Evolutionary conservation across 2,329 filamentous ascomycete genomes (phyloP), one percentile per base, ranked within the genome.

Genomic region (Periconia macrospinosa): DNA sequence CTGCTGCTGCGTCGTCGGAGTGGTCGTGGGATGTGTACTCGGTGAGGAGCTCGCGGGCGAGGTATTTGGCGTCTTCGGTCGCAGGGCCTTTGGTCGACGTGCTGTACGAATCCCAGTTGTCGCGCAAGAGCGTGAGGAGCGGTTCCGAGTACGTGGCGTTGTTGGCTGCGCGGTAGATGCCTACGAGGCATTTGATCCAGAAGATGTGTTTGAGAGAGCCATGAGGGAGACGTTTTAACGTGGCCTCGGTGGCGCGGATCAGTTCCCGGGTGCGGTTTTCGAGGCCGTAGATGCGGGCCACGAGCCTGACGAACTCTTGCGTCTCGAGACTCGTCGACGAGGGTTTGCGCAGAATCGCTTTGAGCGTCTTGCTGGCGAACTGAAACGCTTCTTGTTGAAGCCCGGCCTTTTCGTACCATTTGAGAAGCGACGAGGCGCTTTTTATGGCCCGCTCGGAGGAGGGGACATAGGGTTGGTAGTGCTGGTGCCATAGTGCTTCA

Each of bases 61-160:
- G 49, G 41, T 53, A 23, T 30, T 45, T 27, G 15, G 46, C 9
- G n/a, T 30, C 30, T 14, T 49, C 47, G 23, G 19, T 45, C 2
- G 15, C 44, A 2, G 47, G 51, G 6, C 46, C 46, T 6, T 3
- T 6, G 41, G 18, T 18, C 33, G n/a, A n/a, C n/a, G 6, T 44
- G 19, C 27, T 44, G 47, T 49, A 53, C 2, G 11, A 27, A 14
- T 53, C 51, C 51, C 51, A 53, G 45, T 13, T 20, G 10, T 37
- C 37, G 20, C 42, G 37, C 15, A 49, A 45, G 8, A 53, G 42
- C 9, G 5, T 27, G 7, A 49, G 45, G 30, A 45, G 18, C 5
- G 17, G 46, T 14, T 53, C 51, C 8, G 37, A n/a, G 20, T 37
- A 19, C 5, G 33, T 13, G 33, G 33, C 11, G 33, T 10, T n/a